A percentile compares a stretch with the other conserved stretches of the same genome.
Conservation (phyloP, 148 eudicot species). For the Tetragonia tetragonoides region DNA sequence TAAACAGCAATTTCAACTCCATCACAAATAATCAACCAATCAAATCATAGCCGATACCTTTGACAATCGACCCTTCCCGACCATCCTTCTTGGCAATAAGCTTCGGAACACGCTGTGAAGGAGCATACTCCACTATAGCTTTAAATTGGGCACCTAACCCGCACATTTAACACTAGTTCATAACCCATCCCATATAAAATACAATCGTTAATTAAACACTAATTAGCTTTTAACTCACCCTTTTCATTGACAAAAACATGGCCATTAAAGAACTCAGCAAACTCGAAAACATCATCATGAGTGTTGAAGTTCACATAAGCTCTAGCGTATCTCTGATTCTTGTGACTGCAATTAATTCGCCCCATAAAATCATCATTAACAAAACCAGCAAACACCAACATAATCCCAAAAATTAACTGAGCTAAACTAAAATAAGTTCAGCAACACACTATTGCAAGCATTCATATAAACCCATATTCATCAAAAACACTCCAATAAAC, state of each 20-base stretch:
- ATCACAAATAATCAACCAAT: neutral
- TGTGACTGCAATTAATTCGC: constrained; percentile 28
- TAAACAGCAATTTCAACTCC: neutral
- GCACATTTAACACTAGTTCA: neutral
- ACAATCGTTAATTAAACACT: neutral
- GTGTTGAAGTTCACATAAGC: constrained; percentile 42
- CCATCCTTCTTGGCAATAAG: constrained; percentile 42
- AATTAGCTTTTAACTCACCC: constrained; percentile 22
- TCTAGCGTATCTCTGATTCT: constrained; percentile 37
- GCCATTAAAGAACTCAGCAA: constrained; percentile 47
- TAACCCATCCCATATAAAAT: neutral
- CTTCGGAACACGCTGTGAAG: constrained; percentile 47
- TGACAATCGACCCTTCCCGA: constrained; percentile 48
- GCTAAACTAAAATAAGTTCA: neutral
- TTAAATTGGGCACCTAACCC: constrained; percentile 41
- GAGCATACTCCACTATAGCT: constrained; percentile 50
- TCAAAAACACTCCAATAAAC: neutral
- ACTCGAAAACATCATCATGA: constrained; percentile 44
- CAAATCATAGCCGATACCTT: constrained; percentile 24
- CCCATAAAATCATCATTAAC: neutral
- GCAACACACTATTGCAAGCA: neutral
- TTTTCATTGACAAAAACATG: constrained; percentile 55
- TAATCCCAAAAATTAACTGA: neutral
- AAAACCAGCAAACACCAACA: neutral
- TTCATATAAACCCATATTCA: neutral